Evolutionary conservation across 2,329 filamentous ascomycete genomes (phyloP), one percentile per base, ranked within the genome.

Genomic region (Penicillium sp.): DNA sequence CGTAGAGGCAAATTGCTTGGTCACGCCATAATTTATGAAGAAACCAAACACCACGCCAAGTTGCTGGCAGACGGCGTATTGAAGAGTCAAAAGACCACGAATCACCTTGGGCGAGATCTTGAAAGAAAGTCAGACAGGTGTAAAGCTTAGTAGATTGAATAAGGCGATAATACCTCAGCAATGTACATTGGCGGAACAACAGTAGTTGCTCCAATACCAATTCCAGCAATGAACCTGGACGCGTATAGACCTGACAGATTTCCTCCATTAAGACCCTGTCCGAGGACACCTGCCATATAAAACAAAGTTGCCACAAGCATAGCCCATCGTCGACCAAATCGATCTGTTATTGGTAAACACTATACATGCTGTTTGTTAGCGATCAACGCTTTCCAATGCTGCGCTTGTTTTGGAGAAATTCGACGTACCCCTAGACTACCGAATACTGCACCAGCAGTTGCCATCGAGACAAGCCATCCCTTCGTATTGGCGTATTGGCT

Each of bases 11-110:
- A 60, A 61, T 11, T 43, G 16, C 39, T 56, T 60, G 3, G 60
- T 62, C 4, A 61, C 60, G 16, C 60, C 60, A 33, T 61, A 63
- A 43, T 62, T 63, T 36, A 62, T 60, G 37, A 63, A 63, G 53
- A 62, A 63, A 0, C 57, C 61, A 19, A 64, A 54, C 0, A 61
- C 59, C 2, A 64, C 55, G 3, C 61, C 61, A n/a, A 64, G 44
- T 34, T 64, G 59, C 33, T 62, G 59, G 21, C 58, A 62, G 8
- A 58, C 58, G 2, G 62, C 58, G 16, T 59, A 63, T 16, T 59
- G 58, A 8, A 61, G 36, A 4, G 56, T 61, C 8, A 62, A 28
- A 11, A 63, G 54, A 23, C 62, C 62, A 18, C 60, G 54, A 11
- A 63, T 61, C 2, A 51, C 51, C 48, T 59, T 61, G 1, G 61